A percentile compares a stretch with the other conserved stretches of the same genome.
Conservation (phyloP, 306 rosid species). For the Acacia crassicarpa region DNA sequence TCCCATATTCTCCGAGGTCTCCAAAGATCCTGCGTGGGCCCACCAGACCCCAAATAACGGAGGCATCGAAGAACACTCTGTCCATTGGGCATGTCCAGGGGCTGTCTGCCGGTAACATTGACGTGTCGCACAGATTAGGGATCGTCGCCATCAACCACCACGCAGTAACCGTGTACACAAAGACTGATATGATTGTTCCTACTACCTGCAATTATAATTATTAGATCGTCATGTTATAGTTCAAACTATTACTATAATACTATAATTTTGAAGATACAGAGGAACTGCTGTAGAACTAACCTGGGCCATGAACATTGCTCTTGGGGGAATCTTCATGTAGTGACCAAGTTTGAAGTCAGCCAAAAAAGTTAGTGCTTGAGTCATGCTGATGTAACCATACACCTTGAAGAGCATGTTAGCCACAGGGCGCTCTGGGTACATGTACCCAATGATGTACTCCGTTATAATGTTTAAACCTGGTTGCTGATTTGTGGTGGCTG, state of each 20-base stretch:
- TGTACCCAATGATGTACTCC: slow-evolving; percentile 56
- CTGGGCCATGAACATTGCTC: slow-evolving; percentile 72
- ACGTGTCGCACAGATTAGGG: slow-evolving; percentile 53
- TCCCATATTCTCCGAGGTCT: slow-evolving; percentile 57
- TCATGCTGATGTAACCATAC: slow-evolving; percentile 60
- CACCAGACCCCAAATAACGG: slow-evolving; percentile 71
- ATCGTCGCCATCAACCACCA: slow-evolving; percentile 70
- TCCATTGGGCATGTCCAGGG: slow-evolving; percentile 73
- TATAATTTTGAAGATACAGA: background rate
- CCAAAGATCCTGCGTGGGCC: slow-evolving; percentile 71
- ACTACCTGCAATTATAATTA: slow-evolving; percentile 40
- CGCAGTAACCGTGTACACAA: slow-evolving; percentile 51
- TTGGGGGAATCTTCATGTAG: slow-evolving; percentile 73
- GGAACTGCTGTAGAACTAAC: slow-evolving; percentile 23
- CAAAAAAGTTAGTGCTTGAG: slow-evolving; percentile 53
- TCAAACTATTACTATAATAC: background rate
- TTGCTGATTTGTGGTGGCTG: slow-evolving; percentile 61
- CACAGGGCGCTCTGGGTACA: slow-evolving; percentile 61
- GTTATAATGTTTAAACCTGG: slow-evolving; percentile 65
- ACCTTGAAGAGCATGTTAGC: slow-evolving; percentile 73
- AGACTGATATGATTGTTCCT: slow-evolving; percentile 49
- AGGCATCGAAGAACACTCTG: slow-evolving; percentile 58
- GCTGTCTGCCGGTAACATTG: slow-evolving; percentile 44
- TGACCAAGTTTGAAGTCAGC: slow-evolving; percentile 63
- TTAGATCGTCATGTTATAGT: background rate